phyloP scores from a whole-genome alignment of 331 rosid species.

The Dryas integrifolia region DNA sequence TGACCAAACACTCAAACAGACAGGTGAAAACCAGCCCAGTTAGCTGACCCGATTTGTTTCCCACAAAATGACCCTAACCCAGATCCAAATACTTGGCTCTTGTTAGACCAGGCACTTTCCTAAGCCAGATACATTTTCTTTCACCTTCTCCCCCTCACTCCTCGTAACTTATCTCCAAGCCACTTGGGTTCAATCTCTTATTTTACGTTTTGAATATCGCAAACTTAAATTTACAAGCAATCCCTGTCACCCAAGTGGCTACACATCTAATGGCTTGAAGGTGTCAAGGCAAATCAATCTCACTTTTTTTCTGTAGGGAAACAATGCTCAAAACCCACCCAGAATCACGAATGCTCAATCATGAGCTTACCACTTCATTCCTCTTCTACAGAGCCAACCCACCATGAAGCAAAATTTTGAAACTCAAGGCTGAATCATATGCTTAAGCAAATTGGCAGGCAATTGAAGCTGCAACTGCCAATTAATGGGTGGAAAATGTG shows the following conservation, averaged over 20 bases:
- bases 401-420: not conserved
- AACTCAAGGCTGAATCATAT: constrained; percentile 2
- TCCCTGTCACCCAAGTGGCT: not conserved
- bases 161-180: not conserved
- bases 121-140: too few relatives aligned
- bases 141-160: not conserved
- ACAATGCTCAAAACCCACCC: not conserved
- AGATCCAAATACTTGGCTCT: too few relatives aligned
- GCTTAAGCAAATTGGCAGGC: constrained; percentile 11
- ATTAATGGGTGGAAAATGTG: not conserved
- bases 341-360: constrained; percentile 8
- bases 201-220: constrained; percentile 6
- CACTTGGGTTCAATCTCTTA: not conserved
- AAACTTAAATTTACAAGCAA: not conserved
- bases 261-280: not conserved
- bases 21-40: not conserved
- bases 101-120: too few relatives aligned
- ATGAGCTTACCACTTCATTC: not conserved
- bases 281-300: not conserved
- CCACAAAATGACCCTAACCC: not conserved
- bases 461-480: constrained; percentile 8
- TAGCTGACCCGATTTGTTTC: not conserved
- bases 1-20: too few relatives aligned
- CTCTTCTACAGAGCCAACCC: not conserved
- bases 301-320: not conserved